Percentiles rank a stretch among this genome's conserved stretches.
Evolutionary conservation across 257 asterid genomes (phyloP).

Genomic region (Paraleonurus japonicus): DNA sequence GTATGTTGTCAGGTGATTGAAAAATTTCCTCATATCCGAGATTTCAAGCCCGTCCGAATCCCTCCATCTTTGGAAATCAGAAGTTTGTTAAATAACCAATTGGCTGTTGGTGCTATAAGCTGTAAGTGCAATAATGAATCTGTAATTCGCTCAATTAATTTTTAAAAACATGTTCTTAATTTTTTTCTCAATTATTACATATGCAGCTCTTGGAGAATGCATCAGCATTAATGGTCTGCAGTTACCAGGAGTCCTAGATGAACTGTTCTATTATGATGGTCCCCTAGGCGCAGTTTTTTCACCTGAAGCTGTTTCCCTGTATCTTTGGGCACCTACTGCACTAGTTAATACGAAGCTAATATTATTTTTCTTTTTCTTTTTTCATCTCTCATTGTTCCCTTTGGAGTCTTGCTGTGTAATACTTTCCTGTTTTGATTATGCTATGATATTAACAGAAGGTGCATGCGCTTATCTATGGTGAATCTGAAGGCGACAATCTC

Average conservation of each 20-base stretch:
- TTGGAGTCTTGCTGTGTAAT: constrained; percentile 17
- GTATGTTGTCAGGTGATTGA: constrained; percentile 51
- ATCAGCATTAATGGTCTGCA: constrained; percentile 73
- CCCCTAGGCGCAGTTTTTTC: constrained; percentile 78
- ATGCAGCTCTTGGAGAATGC: constrained; percentile 65
- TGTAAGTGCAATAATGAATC: constrained; percentile 42
- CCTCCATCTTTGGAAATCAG: constrained; percentile 51
- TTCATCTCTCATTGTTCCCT: constrained; percentile 14
- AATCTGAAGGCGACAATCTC: constrained; percentile 49
- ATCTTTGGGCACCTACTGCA: constrained; percentile 98
- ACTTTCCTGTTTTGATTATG: constrained; percentile 19
- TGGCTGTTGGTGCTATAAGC: constrained; percentile 66
- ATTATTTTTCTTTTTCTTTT: neutral
- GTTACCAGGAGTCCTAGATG: constrained; percentile 92
- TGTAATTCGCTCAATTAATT: constrained; percentile 13
- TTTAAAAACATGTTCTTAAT: neutral
- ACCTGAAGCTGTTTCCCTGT: constrained; percentile 51
- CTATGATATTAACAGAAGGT: constrained; percentile 53
- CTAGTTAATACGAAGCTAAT: constrained; percentile 46
- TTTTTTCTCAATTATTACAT: neutral
- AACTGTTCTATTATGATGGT: constrained; percentile 72
- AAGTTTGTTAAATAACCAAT: constrained; percentile 62
- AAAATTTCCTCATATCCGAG: constrained; percentile 77
- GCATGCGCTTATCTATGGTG: constrained; percentile 54
- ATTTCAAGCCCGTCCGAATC: constrained; percentile 54